Conservation (phyloP, 805 yeast species). For the Yarrowia bubula region DNA sequence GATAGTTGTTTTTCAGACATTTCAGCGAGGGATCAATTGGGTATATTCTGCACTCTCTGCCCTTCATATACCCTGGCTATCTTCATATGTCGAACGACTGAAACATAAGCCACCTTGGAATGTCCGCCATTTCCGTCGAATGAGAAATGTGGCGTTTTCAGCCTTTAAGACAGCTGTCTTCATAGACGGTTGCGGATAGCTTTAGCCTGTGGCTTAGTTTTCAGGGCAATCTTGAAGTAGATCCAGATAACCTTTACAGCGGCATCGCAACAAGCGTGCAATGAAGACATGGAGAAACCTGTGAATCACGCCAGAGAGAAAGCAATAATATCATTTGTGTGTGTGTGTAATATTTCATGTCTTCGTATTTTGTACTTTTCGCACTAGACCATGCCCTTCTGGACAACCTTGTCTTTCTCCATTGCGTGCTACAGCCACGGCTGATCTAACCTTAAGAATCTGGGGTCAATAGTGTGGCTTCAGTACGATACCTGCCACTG, state of each 20-base stretch:
- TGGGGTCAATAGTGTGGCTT: background rate
- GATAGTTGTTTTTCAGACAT: background rate
- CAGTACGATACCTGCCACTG: background rate
- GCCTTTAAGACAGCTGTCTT: background rate
- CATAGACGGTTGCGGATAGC: no score
- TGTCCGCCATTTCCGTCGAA: background rate
- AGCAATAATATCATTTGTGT: no score
- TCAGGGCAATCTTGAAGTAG: background rate
- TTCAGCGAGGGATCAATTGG: no score
- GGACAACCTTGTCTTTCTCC: background rate
- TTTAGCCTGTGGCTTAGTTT: background rate
- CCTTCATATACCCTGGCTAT: no score
- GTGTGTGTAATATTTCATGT: no score
- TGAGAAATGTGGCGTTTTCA: background rate
- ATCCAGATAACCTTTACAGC: background rate
- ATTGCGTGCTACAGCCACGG: conserved; percentile 16
- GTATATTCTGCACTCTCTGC: no score
- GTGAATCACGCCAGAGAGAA: no score
- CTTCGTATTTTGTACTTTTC: no score
- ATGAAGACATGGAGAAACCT: no score
- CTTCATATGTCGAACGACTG: no score
- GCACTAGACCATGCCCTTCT: no score
- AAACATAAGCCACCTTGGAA: background rate
- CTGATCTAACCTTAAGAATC: background rate
- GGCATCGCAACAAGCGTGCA: no score